Evolutionary conservation across 2,329 filamentous ascomycete species (phyloP).

Genomic region (Rutstroemia sp.): DNA sequence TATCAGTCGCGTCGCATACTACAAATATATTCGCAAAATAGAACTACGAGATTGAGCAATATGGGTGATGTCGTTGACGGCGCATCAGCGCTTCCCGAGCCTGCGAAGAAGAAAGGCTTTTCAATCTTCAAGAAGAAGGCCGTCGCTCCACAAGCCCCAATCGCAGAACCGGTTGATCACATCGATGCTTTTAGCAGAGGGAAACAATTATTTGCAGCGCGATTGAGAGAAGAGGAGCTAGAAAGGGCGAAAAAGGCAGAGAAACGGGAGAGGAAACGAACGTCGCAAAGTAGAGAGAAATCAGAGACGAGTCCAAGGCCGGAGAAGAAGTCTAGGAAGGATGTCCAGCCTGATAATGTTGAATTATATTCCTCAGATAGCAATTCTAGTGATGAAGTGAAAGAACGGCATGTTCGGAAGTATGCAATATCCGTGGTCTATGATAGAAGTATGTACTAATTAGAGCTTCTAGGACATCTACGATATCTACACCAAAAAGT

Average conservation of each 20-base stretch:
- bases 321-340: slow-evolving; percentile 20
- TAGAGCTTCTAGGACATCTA: slow-evolving; percentile 15
- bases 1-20: neutral
- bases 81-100: slow-evolving; percentile 2
- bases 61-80: slow-evolving; percentile 7
- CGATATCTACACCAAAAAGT: slow-evolving; percentile 16
- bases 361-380: slow-evolving; percentile 13
- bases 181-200: slow-evolving; percentile 42
- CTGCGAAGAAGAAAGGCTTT: slow-evolving; percentile 22
- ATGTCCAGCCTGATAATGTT: slow-evolving; percentile 8
- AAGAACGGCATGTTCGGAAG: neutral
- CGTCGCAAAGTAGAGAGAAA: slow-evolving; percentile 19
- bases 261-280: slow-evolving; percentile 18
- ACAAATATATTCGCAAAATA: neutral
- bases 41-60: neutral
- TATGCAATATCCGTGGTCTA: neutral
- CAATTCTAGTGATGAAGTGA: slow-evolving; percentile 9
- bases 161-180: slow-evolving; percentile 28
- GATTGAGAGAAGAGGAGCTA: slow-evolving; percentile 34
- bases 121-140: slow-evolving; percentile 48
- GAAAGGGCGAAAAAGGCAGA: slow-evolving; percentile 29
- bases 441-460: neutral
- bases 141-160: slow-evolving; percentile 35
- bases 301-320: slow-evolving; percentile 16
- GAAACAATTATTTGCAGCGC: slow-evolving; percentile 38